Conservation (phyloP, 2,329 filamentous ascomycete genomes). For the Pseudonectria buxi region DNA sequence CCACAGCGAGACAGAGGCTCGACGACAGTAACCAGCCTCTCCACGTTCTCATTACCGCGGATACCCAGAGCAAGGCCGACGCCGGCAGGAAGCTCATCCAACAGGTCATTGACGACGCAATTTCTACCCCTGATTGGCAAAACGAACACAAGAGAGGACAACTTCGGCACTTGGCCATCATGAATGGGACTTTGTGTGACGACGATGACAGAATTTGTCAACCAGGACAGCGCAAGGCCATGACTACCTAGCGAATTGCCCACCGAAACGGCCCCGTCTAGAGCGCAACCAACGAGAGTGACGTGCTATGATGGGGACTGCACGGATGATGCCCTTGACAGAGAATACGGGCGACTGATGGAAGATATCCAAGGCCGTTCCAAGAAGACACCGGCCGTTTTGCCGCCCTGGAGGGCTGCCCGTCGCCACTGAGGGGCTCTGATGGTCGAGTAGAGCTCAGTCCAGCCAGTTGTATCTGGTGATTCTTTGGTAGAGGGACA, state of each 20-base stretch:
- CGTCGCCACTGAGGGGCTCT: too few relatives aligned
- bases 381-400: too few relatives aligned
- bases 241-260: not conserved
- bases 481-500: too few relatives aligned
- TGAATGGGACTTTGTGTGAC: conserved; percentile 75
- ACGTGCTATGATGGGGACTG: not conserved
- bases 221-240: not conserved
- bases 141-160: conserved; percentile 77
- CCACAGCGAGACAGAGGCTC: conserved; percentile 41
- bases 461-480: too few relatives aligned
- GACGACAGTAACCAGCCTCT: conserved; percentile 75
- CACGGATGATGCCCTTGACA: not conserved
- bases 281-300: not conserved
- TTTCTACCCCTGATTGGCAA: conserved; percentile 69
- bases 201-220: conserved; percentile 45
- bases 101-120: conserved; percentile 72
- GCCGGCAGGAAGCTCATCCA: conserved; percentile 71
- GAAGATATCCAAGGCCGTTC: not conserved
- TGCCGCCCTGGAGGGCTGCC: too few relatives aligned
- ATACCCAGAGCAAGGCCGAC: conserved; percentile 69
- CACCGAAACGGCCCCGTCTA: not conserved
- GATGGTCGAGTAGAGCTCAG: too few relatives aligned
- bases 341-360: not conserved
- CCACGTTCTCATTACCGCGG: conserved; percentile 75
- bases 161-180: conserved; percentile 68